Conservation (phyloP, 2,329 filamentous ascomycete genomes). For the Penicillium sp. region DNA sequence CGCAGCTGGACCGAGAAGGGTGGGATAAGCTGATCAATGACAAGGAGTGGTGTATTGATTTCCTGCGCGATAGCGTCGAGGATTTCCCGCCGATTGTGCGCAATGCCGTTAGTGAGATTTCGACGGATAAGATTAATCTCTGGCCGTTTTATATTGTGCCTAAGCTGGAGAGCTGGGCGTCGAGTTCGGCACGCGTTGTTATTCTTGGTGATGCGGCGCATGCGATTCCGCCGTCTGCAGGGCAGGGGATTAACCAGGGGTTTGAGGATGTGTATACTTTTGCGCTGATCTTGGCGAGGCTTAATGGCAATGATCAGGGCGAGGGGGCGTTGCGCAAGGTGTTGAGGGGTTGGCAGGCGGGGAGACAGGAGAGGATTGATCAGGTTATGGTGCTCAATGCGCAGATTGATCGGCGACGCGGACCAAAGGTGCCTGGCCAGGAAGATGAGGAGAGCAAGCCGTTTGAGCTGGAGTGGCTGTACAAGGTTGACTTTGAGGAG, state of each 20-base stretch:
- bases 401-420: neutral
- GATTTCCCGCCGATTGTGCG: constrained; percentile 45
- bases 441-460: neutral
- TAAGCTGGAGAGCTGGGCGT: constrained; percentile 52
- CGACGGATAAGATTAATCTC: constrained; percentile 46
- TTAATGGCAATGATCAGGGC: neutral
- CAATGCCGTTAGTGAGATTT: constrained; percentile 43
- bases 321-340: constrained; percentile 30
- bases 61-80: constrained; percentile 40
- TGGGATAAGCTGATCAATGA: constrained; percentile 51
- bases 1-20: constrained; percentile 45
- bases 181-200: constrained; percentile 43
- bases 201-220: constrained; percentile 68
- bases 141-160: constrained; percentile 59
- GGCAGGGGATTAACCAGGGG: constrained; percentile 63
- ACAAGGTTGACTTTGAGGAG: neutral
- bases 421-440: too few species aligned
- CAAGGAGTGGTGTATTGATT: constrained; percentile 45
- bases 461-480: neutral
- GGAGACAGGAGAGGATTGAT: constrained; percentile 55
- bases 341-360: constrained; percentile 53
- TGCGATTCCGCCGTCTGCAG: constrained; percentile 65
- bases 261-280: constrained; percentile 60
- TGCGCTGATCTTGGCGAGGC: constrained; percentile 27
- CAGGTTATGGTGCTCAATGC: constrained; percentile 54